A percentile compares a stretch with the other conserved stretches of the same genome.
phyloP scores from a whole-genome alignment of 1,284 basidiomycete genomes.

The Coniferiporia sulphurascens region DNA sequence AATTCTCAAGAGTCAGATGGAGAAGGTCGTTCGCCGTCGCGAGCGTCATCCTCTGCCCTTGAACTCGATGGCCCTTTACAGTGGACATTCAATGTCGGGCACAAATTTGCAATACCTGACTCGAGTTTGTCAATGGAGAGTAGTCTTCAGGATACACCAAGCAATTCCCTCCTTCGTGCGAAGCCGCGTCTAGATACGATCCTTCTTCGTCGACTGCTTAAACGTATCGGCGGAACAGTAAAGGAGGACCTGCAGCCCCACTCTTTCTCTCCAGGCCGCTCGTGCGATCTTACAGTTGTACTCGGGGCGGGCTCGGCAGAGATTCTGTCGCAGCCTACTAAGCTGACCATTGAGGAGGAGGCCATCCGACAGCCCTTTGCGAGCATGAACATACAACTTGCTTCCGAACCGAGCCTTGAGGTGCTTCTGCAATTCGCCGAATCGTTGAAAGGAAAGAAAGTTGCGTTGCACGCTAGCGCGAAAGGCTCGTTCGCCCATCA shows the following conservation, averaged over 20 bases:
- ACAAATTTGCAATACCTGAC: conserved; percentile 30
- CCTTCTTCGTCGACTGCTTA: conserved; percentile 62
- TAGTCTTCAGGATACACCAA: not conserved
- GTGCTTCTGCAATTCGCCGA: conserved; percentile 79
- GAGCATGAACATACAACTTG: conserved; percentile 37
- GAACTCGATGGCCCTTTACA: conserved; percentile 30
- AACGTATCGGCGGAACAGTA: conserved; percentile 61
- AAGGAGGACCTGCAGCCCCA: conserved; percentile 42
- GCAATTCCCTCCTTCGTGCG: conserved; percentile 30
- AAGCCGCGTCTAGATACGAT: conserved; percentile 57
- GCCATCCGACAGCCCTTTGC: conserved; percentile 41
- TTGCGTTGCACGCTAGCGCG: conserved; percentile 75
- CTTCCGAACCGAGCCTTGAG: conserved; percentile 69
- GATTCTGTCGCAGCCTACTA: conserved; percentile 27
- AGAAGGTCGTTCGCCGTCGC: conserved; percentile 24
- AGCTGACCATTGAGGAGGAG: conserved; percentile 39
- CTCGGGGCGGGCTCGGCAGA: conserved; percentile 50
- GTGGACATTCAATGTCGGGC: conserved; percentile 57
- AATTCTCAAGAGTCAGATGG: conserved; percentile 18
- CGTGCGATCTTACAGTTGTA: conserved; percentile 49
- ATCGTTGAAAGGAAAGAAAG: conserved; percentile 75
- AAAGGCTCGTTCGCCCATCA: conserved; percentile 85
- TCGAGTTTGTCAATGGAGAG: not conserved
- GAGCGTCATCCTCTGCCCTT: conserved; percentile 20
- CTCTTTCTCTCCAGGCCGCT: conserved; percentile 39